These are phyloP conservation scores for Colletotrichum ledebouriae DNA, from an alignment of 2,329 filamentous ascomycete species.

Conservation along the genomic window DNA sequence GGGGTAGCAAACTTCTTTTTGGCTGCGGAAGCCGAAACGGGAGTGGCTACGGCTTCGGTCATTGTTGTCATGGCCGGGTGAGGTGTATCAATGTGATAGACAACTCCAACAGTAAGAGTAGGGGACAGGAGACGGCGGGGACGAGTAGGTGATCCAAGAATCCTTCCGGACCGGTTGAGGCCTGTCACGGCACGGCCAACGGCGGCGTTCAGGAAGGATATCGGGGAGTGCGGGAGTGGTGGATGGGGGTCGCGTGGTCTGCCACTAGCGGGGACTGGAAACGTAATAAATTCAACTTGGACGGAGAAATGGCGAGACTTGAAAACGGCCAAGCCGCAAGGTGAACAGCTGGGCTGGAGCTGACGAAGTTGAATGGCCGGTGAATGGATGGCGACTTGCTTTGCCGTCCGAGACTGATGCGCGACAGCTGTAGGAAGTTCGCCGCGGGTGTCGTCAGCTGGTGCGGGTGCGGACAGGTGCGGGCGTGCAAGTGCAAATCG, in stretches of 20 bases:
- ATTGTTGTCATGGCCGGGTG: constrained; percentile 40
- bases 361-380: neutral
- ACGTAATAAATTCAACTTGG: constrained; percentile 31
- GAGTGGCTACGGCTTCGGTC: constrained; percentile 40
- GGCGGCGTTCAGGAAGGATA: constrained; percentile 7
- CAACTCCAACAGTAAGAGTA: neutral
- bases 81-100: neutral
- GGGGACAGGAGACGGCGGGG: neutral
- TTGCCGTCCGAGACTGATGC: neutral
- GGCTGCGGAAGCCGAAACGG: constrained; percentile 38
- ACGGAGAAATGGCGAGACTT: neutral
- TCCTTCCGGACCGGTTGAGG: constrained; percentile 31
- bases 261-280: constrained; percentile 15
- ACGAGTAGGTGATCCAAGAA: constrained; percentile 9
- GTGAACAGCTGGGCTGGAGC: neutral
- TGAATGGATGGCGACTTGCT: neutral
- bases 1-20: constrained; percentile 60
- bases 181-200: constrained; percentile 30
- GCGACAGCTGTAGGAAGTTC: constrained; percentile 16
- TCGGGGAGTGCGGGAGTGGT: constrained; percentile 18
- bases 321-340: constrained; percentile 12
- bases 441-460: constrained; percentile 27
- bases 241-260: constrained; percentile 1
- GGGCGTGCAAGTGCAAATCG: no score
- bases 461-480: neutral